A percentile compares a stretch with the other conserved stretches of the same genome.
Evolutionary conservation across 2,329 filamentous ascomycete species (phyloP).

Genomic region (Botryosphaeria dothidea): DNA sequence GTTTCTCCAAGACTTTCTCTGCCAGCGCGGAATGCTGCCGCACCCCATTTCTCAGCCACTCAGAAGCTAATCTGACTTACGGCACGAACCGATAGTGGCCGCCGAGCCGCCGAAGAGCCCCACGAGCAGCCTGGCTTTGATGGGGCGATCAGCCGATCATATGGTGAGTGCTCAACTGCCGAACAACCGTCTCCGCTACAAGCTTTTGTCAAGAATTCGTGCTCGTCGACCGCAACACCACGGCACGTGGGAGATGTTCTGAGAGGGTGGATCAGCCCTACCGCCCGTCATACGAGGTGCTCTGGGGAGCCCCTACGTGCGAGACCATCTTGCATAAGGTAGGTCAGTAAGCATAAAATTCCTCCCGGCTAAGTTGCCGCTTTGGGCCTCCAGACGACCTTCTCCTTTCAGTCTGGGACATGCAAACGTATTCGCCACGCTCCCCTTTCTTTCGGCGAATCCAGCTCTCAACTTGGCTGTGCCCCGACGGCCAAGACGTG

Average conservation of each 20-base stretch:
- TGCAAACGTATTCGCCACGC: neutral
- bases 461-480: neutral
- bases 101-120: neutral
- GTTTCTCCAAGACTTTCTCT: neutral
- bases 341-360: slow-evolving; percentile 5
- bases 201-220: neutral
- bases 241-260: neutral
- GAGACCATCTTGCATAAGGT: neutral
- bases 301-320: neutral
- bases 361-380: neutral
- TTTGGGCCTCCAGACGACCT: neutral
- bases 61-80: neutral
- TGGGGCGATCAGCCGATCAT: slow-evolving; percentile 16
- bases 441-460: neutral
- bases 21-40: slow-evolving; percentile 3
- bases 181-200: neutral
- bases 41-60: slow-evolving; percentile 1
- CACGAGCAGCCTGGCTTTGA: neutral
- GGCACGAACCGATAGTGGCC: slow-evolving; percentile 13
- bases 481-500: neutral
- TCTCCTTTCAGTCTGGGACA: neutral
- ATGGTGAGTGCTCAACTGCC: slow-evolving; percentile 7
- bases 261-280: slow-evolving; percentile 7
- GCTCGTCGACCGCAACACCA: neutral
- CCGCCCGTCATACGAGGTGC: neutral